Base-by-base conservation (phyloP, 2,329 filamentous ascomycete species). In the Thelonectria rubi region DNA sequence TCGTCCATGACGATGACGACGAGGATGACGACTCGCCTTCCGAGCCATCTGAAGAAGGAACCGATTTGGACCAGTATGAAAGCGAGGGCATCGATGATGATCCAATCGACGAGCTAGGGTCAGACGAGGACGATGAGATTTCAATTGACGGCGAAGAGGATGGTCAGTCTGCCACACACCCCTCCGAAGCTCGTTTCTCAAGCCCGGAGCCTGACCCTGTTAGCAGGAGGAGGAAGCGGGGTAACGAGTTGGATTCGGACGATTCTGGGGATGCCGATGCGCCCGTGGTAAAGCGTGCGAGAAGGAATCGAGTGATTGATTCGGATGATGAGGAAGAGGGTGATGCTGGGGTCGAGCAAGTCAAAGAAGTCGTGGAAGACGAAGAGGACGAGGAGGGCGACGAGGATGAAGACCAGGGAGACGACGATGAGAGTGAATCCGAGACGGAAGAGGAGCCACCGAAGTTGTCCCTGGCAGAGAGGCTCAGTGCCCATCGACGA, bases 31-130 rank as follows among this genome's bases (percentile, higher is more conserved):
- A 61, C 8, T 59, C 66, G 5, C 65, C 68, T 0, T 58, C 61
- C 0, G 68, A 55, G 1, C 59, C 72, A 0, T 57, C 56, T 1
- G 65, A 65, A 11, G 61, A 73, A 21, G 66, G 67, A 0, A 43
- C 56, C 1, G 65, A 70, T 17, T 47, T 65, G 2, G 67, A 77
- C 30, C 71, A 75, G 46, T 79, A 80, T 15, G 78, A 80, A 40
- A 78, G 77, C 45, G 77, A 78, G 0, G 76, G 76, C 0, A 79
- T 80, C 7, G 77, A 79, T 39, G 77, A 79, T 48, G 69, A 56
- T 1, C 70, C 71, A 9, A 70, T 77, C 12, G 58, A 69, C 1
- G 72, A 76, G 15, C 58, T 64, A 3, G 60, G 63, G 1, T 62
- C 69, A 14, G 73, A 73, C 1, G 72, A 73, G 3, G 73, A 71